A percentile compares a stretch with the other conserved stretches of the same genome.
phyloP scores from a whole-genome alignment of 345 rosid genomes.

The Corymbia maculata region DNA sequence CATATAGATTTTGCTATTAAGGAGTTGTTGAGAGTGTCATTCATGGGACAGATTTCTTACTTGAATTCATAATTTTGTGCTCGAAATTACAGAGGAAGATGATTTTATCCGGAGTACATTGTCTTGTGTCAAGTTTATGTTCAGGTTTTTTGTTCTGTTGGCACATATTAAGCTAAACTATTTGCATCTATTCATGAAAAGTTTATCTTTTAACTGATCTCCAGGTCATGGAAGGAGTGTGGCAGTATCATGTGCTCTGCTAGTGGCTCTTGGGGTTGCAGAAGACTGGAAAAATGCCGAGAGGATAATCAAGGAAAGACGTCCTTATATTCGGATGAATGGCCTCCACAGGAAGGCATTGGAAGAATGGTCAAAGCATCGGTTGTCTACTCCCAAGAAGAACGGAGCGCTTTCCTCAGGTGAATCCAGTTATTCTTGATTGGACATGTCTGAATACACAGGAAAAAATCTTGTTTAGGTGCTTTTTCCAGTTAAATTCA shows the following conservation, averaged over 20 bases:
- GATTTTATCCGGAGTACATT: not conserved
- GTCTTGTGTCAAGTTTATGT: not conserved
- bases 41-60: not conserved
- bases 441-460: not conserved
- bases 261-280: slow-evolving; percentile 47
- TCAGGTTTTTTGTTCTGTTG: not conserved
- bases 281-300: slow-evolving; percentile 71
- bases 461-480: not conserved
- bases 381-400: slow-evolving; percentile 22
- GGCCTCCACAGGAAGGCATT: slow-evolving; percentile 34
- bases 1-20: not conserved
- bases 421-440: not conserved
- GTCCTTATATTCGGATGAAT: slow-evolving; percentile 52
- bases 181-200: not conserved
- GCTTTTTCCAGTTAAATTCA: not conserved
- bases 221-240: slow-evolving; percentile 83
- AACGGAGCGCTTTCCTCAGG: not conserved
- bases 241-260: slow-evolving; percentile 52
- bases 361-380: slow-evolving; percentile 59
- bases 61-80: not conserved
- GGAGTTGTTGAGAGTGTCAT: not conserved
- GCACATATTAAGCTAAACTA: not conserved
- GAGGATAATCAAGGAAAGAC: slow-evolving; percentile 28
- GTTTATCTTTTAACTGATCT: not conserved
- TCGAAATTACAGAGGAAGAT: not conserved